These are phyloP conservation scores for Zoysia japonica DNA, from an alignment of 176 grass and related monocot species.

Conservation along the genomic window DNA sequence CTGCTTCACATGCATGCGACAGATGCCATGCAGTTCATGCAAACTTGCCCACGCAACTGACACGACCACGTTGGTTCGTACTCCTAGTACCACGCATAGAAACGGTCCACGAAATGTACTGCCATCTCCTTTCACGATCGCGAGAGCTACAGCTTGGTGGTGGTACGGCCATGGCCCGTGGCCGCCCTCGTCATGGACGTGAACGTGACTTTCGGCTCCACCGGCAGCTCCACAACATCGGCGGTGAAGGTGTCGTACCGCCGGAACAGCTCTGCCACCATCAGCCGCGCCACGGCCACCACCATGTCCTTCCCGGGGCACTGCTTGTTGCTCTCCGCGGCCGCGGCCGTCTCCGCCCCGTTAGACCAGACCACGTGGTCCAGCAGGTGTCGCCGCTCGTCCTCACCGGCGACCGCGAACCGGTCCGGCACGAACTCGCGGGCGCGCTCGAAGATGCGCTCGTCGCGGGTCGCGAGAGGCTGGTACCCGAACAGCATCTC, in stretches of 20 bases:
- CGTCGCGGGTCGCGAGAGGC: constrained; percentile 66
- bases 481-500: constrained; percentile 86
- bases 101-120: too few species aligned
- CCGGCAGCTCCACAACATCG: constrained; percentile 20
- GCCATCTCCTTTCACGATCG: too few species aligned
- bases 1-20: too few species aligned
- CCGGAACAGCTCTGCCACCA: constrained; percentile 73
- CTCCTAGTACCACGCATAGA: too few species aligned
- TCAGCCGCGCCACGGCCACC: constrained; percentile 52
- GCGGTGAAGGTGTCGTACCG: constrained; percentile 67
- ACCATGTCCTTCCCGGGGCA: constrained; percentile 77
- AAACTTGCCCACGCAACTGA: too few species aligned
- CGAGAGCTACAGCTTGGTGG: neutral
- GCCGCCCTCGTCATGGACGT: constrained; percentile 45
- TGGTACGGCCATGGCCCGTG: neutral
- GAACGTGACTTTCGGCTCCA: constrained; percentile 63
- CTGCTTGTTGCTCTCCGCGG: constrained; percentile 69
- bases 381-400: constrained; percentile 35
- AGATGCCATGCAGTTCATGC: too few species aligned
- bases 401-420: constrained; percentile 38
- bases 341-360: constrained; percentile 58
- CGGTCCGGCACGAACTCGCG: constrained; percentile 57
- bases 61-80: too few species aligned
- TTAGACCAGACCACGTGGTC: constrained; percentile 88
- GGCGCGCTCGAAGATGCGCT: constrained; percentile 47